Conservation (phyloP, 2,329 filamentous ascomycete species). For the Colletotrichum lindemuthianum region DNA sequence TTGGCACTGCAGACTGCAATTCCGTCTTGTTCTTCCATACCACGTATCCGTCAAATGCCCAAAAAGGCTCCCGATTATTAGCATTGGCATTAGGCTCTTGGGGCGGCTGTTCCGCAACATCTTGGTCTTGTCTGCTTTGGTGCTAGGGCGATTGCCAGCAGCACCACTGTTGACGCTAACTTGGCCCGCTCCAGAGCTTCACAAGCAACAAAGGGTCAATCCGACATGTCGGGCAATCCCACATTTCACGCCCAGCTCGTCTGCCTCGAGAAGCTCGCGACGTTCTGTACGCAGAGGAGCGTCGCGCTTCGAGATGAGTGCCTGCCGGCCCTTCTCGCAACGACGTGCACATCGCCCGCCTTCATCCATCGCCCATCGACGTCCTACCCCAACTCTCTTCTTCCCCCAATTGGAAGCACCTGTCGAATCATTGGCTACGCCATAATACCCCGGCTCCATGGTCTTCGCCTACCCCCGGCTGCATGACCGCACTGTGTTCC, state of each 20-base stretch:
- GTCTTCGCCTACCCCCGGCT: conserved; percentile 10
- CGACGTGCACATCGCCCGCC: neutral
- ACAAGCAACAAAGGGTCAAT: conserved; percentile 15
- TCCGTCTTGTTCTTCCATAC: too few relatives aligned
- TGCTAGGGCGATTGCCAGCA: conserved; percentile 32
- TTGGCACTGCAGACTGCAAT: too few relatives aligned
- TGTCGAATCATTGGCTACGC: neutral
- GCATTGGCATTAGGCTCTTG: conserved; percentile 29
- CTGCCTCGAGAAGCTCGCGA: neutral
- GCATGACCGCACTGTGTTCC: conserved; percentile 28
- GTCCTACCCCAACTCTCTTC: conserved; percentile 9
- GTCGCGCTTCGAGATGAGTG: too few relatives aligned
- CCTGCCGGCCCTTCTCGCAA: too few relatives aligned
- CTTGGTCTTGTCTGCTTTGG: conserved; percentile 23
- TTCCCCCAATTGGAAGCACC: conserved; percentile 1
- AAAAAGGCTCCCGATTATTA: neutral
- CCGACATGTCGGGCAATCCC: conserved; percentile 29
- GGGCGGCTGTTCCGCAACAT: conserved; percentile 31
- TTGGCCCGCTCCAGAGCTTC: conserved; percentile 5
- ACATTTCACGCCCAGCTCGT: conserved; percentile 1
- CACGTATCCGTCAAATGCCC: too few relatives aligned
- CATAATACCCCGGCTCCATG: neutral
- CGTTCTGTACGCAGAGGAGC: too few relatives aligned
- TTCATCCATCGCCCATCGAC: conserved; percentile 2
- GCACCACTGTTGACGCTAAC: conserved; percentile 28